Base-by-base conservation (phyloP, 768 basidiomycete genomes). In the Chlorophyllum brunneum region DNA sequence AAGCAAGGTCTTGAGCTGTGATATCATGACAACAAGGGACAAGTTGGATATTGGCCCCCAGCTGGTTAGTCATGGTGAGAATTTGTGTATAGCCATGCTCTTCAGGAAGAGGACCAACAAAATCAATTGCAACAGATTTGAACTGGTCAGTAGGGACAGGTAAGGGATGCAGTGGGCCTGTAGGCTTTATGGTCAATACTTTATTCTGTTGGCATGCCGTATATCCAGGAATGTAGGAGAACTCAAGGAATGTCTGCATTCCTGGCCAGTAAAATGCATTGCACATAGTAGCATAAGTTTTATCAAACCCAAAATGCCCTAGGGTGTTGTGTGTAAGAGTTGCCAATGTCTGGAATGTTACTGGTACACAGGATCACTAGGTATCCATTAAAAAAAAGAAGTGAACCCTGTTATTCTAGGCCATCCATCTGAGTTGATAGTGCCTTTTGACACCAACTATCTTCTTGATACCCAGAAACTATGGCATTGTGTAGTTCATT, bases 151-250 rank as follows among this genome's bases (percentile, higher is more conserved):
- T 22, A n/a, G 55, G 55, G 0, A 56, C 45, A 2, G 55, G 55
- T 5, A 65, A 44, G 3, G 62, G 61, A 39, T 65, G 61, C 3
- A 69, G 56, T 0, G 75, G 66, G n/a, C 75, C 73, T 2, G 61
- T 22, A 0, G 62, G 61, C 13, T 58, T 58, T 0, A 57, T 46
- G 0, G 68, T 72, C 0, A 54, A 41, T 0, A 58, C 53, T 50
- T 79, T 78, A 59, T 75, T 70, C 0, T 66, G 48, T 43, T 73
- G 70, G 37, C 77, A 80, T 0, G 66, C 61, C 0, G 44, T 18
- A 45, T 69, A 71, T 0, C 57, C 56, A 0, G 67, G 67, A 0
- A 77, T 63, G 51, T 77, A 76, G 1, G 61, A 52, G 0, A 42
- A 10, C 33, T 69, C 68, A 0, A 74, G 57, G 22, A 68, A 57